Conservation (phyloP, 257 asterid species). For the Petunia secreta region DNA sequence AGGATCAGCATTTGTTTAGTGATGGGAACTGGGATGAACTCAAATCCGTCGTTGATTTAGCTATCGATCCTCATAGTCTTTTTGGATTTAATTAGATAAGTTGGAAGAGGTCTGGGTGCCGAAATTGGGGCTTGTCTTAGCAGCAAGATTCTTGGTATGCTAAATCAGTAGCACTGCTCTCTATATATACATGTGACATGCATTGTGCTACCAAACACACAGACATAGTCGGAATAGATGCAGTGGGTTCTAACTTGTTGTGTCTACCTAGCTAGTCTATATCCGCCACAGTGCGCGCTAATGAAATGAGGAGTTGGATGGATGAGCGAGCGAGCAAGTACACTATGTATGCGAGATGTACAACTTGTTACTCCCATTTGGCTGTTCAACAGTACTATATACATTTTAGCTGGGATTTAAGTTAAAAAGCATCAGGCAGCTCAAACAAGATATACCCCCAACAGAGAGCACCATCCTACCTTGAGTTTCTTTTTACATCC, state of each 20-base stretch:
- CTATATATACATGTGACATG: too few species aligned
- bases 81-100: constrained; percentile 6
- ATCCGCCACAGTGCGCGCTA: too few species aligned
- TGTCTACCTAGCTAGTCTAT: too few species aligned
- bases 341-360: neutral
- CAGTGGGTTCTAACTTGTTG: too few species aligned
- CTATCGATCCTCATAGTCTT: constrained; percentile 15
- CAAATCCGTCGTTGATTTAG: constrained; percentile 32
- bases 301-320: neutral
- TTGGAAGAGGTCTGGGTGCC: neutral
- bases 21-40: constrained; percentile 35
- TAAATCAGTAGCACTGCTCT: neutral
- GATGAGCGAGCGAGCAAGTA: neutral
- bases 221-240: too few species aligned
- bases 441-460: neutral
- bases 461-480: neutral
- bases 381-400: neutral
- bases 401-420: neutral
- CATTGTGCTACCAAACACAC: too few species aligned
- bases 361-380: neutral
- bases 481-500: neutral
- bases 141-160: neutral
- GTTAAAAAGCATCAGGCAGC: constrained; percentile 8
- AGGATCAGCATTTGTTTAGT: constrained; percentile 1
- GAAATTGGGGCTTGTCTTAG: neutral